Evolutionary conservation across 1,139 yeast species (phyloP).

Genomic region (Yamadazyma trypodendri): DNA sequence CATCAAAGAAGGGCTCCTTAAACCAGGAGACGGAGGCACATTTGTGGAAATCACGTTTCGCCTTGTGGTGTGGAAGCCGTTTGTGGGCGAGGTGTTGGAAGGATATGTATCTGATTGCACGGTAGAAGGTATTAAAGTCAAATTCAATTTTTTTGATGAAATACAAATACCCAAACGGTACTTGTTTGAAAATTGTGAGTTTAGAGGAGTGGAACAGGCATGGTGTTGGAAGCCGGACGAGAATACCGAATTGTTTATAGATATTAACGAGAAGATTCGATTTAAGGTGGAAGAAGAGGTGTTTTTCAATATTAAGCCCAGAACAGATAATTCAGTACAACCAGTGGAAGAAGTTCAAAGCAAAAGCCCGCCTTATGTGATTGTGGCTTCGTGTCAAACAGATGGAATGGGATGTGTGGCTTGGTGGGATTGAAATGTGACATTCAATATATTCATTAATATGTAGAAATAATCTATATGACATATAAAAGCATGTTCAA

Average conservation of each 20-base stretch:
- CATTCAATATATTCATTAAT: neutral
- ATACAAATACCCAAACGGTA: slow-evolving; percentile 80
- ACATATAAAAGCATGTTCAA: slow-evolving; percentile 23
- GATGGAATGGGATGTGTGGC: slow-evolving; percentile 95
- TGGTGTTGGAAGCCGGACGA: slow-evolving; percentile 91
- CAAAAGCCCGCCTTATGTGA: slow-evolving; percentile 71
- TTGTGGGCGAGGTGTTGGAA: slow-evolving; percentile 87
- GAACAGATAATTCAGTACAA: slow-evolving; percentile 52
- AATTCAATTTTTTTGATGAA: slow-evolving; percentile 87
- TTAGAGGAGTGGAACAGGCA: slow-evolving; percentile 74
- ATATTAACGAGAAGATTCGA: slow-evolving; percentile 85
- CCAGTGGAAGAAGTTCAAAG: slow-evolving; percentile 26
- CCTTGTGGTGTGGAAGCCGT: slow-evolving; percentile 84
- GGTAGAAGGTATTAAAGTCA: slow-evolving; percentile 79
- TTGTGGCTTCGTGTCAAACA: slow-evolving; percentile 88
- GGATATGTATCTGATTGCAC: slow-evolving; percentile 93
- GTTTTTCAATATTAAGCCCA: slow-evolving; percentile 79
- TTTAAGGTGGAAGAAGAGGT: slow-evolving; percentile 89
- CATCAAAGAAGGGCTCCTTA: slow-evolving; percentile 82
- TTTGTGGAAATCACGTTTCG: slow-evolving; percentile 75
- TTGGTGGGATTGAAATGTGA: slow-evolving; percentile 75
- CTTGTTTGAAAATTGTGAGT: slow-evolving; percentile 77
- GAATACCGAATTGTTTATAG: slow-evolving; percentile 74
- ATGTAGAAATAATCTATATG: neutral
- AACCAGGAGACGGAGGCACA: slow-evolving; percentile 96